Base-by-base conservation (phyloP, 352 stramenopile species). In the Phytophthora citrophthora region DNA sequence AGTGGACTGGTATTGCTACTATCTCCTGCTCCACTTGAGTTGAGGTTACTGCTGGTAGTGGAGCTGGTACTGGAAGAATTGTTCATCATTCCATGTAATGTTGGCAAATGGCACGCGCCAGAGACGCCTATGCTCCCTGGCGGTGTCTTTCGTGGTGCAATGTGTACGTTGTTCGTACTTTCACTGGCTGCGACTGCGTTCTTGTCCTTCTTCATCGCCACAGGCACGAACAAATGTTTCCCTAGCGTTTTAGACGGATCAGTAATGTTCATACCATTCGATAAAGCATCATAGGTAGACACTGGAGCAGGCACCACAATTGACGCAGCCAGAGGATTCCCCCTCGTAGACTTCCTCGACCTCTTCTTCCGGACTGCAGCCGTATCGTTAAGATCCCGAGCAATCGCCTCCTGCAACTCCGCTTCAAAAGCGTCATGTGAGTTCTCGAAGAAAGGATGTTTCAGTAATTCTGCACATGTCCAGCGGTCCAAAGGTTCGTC, bases 401-500 rank as follows among this genome's bases (percentile, higher is more conserved):
- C 73, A 38, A 91, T 94, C n/a, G 79, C 80, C 7, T 88, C 74
- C 50, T 90, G 76, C 20, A 94, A 68, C 46, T 94, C 83, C 1
- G 69, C 62, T 40, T 94, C 86, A 54, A 88, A 94, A 8, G 59
- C 36, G 5, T 83, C 79, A 16, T 74, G 74, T 0, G 63, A 69
- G 45, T 83, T 79, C 9, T 82, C 82, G 38, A 94, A 91, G 43
- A 88, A 90, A 23, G 86, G 79, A 41, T 94, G 86, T 34, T 86
- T 76, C 13, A 94, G 75, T 27, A 94, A 50, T 62, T 94, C 83
- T 0, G 72, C 71, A 48, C 86, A 94, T 11, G 86, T 94, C 86
- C 86, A 94, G 6, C 86, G 79, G 38, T 94, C 84, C 0, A 94
- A 67, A 29, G 86, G 83, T 57, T 94, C 86, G 44, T 91, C 82